A percentile compares a stretch with the other conserved stretches of the same genome.
Evolutionary conservation across 345 rosid species (phyloP).

Genomic region (Brassica cretica): DNA sequence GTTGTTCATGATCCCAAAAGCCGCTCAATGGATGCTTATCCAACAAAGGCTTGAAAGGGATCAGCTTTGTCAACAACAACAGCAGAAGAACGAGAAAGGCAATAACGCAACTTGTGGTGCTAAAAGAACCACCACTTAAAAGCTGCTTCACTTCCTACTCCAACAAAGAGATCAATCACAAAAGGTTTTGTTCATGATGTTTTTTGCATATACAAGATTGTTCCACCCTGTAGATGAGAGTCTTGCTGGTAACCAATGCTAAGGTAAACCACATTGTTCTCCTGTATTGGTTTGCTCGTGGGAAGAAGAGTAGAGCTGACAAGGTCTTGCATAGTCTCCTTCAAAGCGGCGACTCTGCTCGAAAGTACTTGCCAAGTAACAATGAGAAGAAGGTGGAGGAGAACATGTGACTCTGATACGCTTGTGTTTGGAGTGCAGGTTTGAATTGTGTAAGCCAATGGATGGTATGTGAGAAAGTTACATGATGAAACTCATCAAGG

Average conservation of each 20-base stretch:
- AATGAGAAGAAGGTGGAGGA: slow-evolving; percentile 60
- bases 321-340: slow-evolving; percentile 68
- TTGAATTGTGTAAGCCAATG: slow-evolving; percentile 61
- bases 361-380: slow-evolving; percentile 72
- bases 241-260: slow-evolving; percentile 43
- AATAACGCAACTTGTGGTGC: slow-evolving; percentile 19
- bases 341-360: slow-evolving; percentile 77
- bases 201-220: slow-evolving; percentile 50
- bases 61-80: slow-evolving; percentile 53
- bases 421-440: slow-evolving; percentile 47
- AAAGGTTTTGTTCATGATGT: slow-evolving; percentile 37
- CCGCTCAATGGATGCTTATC: slow-evolving; percentile 55
- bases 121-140: slow-evolving; percentile 17
- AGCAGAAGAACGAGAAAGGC: slow-evolving; percentile 43
- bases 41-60: slow-evolving; percentile 60
- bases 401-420: slow-evolving; percentile 24
- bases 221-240: slow-evolving; percentile 55
- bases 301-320: slow-evolving; percentile 55
- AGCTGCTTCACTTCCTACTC: slow-evolving; percentile 31
- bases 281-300: slow-evolving; percentile 45
- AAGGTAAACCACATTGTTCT: slow-evolving; percentile 44
- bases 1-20: slow-evolving; percentile 47
- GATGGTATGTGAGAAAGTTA: slow-evolving; percentile 74
- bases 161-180: slow-evolving; percentile 21
- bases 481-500: slow-evolving; percentile 54